Evolutionary conservation across 208 protist genomes (phyloP).

Genomic region (Trypanosoma melophagium): DNA sequence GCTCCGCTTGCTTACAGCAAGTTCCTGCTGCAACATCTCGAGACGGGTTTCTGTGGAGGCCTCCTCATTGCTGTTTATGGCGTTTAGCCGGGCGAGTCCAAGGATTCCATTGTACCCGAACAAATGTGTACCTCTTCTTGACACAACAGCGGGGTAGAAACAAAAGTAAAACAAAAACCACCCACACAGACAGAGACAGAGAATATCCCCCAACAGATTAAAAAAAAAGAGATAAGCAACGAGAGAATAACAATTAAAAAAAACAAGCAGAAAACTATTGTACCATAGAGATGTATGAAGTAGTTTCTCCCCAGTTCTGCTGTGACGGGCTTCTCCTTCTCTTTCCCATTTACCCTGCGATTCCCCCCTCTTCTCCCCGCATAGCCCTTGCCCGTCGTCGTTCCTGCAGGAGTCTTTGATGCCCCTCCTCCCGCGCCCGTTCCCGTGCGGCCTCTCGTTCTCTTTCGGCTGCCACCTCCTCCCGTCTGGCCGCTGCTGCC

Average conservation of each 20-base stretch:
- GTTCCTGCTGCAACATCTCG: constrained; percentile 9
- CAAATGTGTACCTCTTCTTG: neutral
- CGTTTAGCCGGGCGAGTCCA: neutral
- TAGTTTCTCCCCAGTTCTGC: no score
- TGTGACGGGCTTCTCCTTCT: neutral
- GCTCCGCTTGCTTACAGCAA: neutral
- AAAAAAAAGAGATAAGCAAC: no score
- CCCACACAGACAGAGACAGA: no score
- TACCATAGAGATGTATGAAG: no score
- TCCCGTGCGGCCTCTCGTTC: constrained; percentile 57
- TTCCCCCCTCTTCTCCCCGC: neutral
- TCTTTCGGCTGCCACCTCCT: constrained; percentile 51
- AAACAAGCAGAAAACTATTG: no score
- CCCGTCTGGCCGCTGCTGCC: constrained; percentile 37
- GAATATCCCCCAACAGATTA: no score
- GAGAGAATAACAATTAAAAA: no score
- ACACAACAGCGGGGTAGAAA: neutral
- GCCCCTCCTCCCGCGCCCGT: constrained; percentile 49
- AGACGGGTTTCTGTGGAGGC: constrained; percentile 1
- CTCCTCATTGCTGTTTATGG: neutral
- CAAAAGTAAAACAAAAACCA: constrained; percentile 16
- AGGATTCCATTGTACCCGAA: neutral
- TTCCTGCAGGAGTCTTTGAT: constrained; percentile 51
- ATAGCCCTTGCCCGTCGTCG: constrained; percentile 37
- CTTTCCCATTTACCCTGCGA: constrained; percentile 29